Percentiles rank a stretch among this genome's conserved stretches.
Conservation (phyloP, 345 rosid species). For the Litchi chinensis region DNA sequence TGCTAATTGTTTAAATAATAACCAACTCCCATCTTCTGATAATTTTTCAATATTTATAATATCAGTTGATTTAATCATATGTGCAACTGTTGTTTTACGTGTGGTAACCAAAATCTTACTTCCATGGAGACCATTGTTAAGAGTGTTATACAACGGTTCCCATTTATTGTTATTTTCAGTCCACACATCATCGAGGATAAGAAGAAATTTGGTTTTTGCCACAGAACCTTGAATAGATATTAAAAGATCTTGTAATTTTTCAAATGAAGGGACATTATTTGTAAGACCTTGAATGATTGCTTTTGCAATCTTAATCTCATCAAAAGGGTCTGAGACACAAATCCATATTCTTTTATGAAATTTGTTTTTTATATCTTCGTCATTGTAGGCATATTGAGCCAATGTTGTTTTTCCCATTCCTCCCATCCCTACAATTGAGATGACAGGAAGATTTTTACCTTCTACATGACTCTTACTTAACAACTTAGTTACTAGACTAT, state of each 20-base stretch:
- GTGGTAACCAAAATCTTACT: slow-evolving; percentile 24
- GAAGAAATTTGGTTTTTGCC: slow-evolving; percentile 8
- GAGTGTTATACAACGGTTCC: background rate
- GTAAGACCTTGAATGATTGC: slow-evolving; percentile 21
- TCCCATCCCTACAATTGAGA: slow-evolving; percentile 9
- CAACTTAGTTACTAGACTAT: background rate
- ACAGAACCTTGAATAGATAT: background rate
- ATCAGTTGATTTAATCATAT: background rate
- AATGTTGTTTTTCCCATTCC: background rate
- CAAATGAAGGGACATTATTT: background rate
- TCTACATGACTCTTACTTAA: background rate
- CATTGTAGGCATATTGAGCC: background rate
- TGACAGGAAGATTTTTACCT: background rate
- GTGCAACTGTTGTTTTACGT: slow-evolving; percentile 11
- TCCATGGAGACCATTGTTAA: background rate
- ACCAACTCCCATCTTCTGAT: background rate
- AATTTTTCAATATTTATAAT: background rate
- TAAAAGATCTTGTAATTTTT: background rate
- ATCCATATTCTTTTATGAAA: slow-evolving; percentile 9
- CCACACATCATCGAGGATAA: slow-evolving; percentile 35
- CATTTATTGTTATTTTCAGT: slow-evolving; percentile 5
- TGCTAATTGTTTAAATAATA: background rate
- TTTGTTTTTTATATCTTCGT: background rate
- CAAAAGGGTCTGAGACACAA: background rate
- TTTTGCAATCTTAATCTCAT: slow-evolving; percentile 1